A percentile compares a stretch with the other conserved stretches of the same genome.
Conservation (phyloP, 2,329 filamentous ascomycete species). For the Venturia effusa region DNA sequence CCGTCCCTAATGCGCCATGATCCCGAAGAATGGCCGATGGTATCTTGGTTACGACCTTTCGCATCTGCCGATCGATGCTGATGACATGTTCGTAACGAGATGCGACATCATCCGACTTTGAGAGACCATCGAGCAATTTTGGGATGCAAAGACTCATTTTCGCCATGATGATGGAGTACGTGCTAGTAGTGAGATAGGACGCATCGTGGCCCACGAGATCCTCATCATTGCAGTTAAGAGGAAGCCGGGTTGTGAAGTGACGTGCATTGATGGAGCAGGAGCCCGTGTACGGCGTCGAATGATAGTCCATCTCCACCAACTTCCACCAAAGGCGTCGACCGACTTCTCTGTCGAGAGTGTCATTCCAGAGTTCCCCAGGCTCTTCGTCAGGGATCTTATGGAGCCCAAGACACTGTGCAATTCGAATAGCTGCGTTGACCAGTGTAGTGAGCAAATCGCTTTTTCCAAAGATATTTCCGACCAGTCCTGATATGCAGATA, state of each 20-base stretch:
- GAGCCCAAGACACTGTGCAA: conserved; percentile 23
- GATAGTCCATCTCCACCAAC: conserved; percentile 13
- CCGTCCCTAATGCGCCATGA: background rate
- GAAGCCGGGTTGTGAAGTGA: conserved; percentile 1
- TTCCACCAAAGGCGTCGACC: conserved; percentile 29
- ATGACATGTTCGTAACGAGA: conserved; percentile 5
- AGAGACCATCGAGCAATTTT: background rate
- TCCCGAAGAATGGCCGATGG: conserved; percentile 3
- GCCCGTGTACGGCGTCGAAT: conserved; percentile 5
- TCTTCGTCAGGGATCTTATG: conserved; percentile 15
- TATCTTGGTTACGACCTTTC: background rate
- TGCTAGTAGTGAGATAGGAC: conserved; percentile 1
- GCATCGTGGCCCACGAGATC: background rate
- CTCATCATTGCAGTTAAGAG: conserved; percentile 1
- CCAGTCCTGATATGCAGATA: conserved; percentile 27
- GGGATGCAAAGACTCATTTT: conserved; percentile 6
- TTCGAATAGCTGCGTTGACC: conserved; percentile 25
- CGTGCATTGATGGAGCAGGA: conserved; percentile 2
- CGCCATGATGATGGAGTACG: conserved; percentile 3
- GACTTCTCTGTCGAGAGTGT: conserved; percentile 21
- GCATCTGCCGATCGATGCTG: conserved; percentile 2
- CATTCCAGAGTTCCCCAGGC: conserved; percentile 13
- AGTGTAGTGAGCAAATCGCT: conserved; percentile 27
- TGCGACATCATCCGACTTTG: background rate
- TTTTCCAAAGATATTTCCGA: conserved; percentile 28